Percentiles rank a stretch among this genome's conserved stretches.
Conservation (phyloP, 2,329 filamentous ascomycete species). For the Phoma sp. region DNA sequence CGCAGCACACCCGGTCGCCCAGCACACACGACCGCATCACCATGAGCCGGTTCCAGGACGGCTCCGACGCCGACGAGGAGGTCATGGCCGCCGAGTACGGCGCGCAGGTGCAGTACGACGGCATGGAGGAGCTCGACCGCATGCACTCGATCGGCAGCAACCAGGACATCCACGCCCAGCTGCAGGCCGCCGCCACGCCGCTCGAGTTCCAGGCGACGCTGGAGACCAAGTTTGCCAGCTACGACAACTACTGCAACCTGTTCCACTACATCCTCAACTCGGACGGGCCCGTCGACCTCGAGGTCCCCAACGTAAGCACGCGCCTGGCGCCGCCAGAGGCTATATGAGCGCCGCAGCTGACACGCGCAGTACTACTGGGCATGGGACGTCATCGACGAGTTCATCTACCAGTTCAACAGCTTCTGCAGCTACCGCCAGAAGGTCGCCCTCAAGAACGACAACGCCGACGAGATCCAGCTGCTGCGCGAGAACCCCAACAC, state of each 20-base stretch:
- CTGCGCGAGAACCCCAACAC: conserved; percentile 97
- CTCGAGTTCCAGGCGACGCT: conserved; percentile 95
- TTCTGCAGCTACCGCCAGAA: conserved; percentile 97
- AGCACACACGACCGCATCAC: conserved; percentile 7
- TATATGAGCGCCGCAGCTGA: conserved; percentile 19
- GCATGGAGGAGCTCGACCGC: conserved; percentile 81
- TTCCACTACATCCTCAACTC: conserved; percentile 99
- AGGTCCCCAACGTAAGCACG: conserved; percentile 86
- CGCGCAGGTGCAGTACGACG: conserved; percentile 92
- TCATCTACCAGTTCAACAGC: conserved; percentile 99
- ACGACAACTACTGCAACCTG: conserved; percentile 98
- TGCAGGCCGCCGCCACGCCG: conserved; percentile 90
- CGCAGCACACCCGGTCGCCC: conserved; percentile 9
- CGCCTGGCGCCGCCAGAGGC: neutral
- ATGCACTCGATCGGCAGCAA: conserved; percentile 68
- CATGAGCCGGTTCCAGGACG: conserved; percentile 49
- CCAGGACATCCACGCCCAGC: conserved; percentile 91
- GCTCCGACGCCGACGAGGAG: conserved; percentile 93
- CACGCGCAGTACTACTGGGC: conserved; percentile 89
- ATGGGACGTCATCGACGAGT: conserved; percentile 99
- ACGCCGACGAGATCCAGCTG: conserved; percentile 90
- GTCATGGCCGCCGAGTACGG: conserved; percentile 91
- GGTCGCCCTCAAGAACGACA: conserved; percentile 81
- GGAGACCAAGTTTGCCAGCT: conserved; percentile 97
- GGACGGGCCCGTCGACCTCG: conserved; percentile 96